Evolutionary conservation across 2,329 filamentous ascomycete species (phyloP).

Genomic region (Pyrenophora seminiperda): DNA sequence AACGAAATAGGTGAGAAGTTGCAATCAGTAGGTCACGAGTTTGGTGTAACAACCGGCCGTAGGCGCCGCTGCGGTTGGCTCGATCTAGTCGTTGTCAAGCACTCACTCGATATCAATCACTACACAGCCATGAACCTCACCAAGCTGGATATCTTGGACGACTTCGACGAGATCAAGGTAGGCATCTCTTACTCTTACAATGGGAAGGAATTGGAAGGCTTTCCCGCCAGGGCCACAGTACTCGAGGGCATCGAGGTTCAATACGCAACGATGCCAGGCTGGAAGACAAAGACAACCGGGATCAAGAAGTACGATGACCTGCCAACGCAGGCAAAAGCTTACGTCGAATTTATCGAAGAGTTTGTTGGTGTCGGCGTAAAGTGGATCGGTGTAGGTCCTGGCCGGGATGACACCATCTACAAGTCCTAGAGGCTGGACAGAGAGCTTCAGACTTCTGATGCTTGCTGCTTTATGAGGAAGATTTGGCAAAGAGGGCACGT

Average conservation of each 20-base stretch:
- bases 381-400: conserved; percentile 71
- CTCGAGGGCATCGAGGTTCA: conserved; percentile 66
- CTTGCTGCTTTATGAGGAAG: not conserved
- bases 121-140: conserved; percentile 69
- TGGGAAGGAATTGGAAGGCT: conserved; percentile 62
- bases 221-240: conserved; percentile 66
- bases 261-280: conserved; percentile 72
- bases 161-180: conserved; percentile 75
- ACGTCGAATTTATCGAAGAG: conserved; percentile 70
- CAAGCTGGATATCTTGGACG: conserved; percentile 73
- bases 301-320: conserved; percentile 66
- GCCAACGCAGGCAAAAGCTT: conserved; percentile 67
- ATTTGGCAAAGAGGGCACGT: conserved; percentile 1
- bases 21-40: conserved; percentile 61
- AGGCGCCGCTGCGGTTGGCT: conserved; percentile 68
- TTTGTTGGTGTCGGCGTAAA: conserved; percentile 67
- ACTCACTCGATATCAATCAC: conserved; percentile 68
- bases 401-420: conserved; percentile 67
- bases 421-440: conserved; percentile 46
- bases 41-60: conserved; percentile 63
- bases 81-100: conserved; percentile 72
- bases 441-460: too few species aligned
- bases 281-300: conserved; percentile 68
- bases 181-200: conserved; percentile 71
- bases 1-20: conserved; percentile 63